Percentiles rank a stretch among this genome's conserved stretches.
Evolutionary conservation across 495 filamentous ascomycete genomes (phyloP).

Genomic region (Xylaria curta): DNA sequence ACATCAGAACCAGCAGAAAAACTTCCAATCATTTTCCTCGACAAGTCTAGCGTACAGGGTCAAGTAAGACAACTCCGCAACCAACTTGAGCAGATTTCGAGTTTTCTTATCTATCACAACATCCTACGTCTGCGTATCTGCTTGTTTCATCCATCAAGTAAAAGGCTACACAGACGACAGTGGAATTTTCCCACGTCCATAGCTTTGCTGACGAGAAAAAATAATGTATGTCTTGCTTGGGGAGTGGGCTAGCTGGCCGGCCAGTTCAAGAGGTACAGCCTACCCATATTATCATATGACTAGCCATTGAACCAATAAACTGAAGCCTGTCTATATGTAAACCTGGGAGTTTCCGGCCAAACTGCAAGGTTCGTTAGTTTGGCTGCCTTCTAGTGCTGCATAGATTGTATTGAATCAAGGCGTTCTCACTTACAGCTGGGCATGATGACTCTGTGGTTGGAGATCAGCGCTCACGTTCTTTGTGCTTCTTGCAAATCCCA

Average conservation of each 20-base stretch:
- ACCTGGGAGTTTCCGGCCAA: not conserved
- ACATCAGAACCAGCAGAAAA: not conserved
- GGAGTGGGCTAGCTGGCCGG: not conserved
- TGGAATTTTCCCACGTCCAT: not conserved
- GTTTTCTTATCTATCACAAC: not conserved
- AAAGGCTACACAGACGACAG: not conserved
- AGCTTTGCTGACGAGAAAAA: not conserved
- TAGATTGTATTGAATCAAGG: not conserved
- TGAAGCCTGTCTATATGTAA: not conserved
- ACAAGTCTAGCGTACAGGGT: not conserved
- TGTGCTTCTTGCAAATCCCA: constrained; percentile 12
- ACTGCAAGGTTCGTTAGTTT: constrained; percentile 7
- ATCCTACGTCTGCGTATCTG: not conserved
- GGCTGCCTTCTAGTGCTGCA: not conserved
- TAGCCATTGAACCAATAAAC: not conserved
- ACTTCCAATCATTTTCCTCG: not conserved
- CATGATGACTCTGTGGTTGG: not conserved
- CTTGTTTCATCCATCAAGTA: not conserved
- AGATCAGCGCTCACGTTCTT: not conserved
- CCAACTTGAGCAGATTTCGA: not conserved
- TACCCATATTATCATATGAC: constrained; percentile 3
- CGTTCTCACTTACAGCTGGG: not conserved
- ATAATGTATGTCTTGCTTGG: not conserved
- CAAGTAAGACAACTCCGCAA: not conserved
- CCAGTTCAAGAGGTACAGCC: not conserved